Evolutionary conservation across 345 rosid species (phyloP), one percentile per base, ranked within the genome.

Genomic region (Hirschfeldia incana): DNA sequence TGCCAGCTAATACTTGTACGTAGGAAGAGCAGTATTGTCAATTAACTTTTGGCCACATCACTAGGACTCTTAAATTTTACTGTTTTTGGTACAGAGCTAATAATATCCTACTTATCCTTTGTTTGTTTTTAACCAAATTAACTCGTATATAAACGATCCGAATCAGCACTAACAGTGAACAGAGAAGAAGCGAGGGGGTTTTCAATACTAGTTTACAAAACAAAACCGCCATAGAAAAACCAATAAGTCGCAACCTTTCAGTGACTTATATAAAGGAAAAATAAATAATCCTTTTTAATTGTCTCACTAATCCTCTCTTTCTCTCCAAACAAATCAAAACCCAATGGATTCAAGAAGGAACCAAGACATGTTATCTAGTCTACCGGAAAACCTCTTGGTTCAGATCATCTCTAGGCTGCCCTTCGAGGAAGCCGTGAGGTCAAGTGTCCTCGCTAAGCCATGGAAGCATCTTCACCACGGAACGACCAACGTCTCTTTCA

Each of bases 171-270:
- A 51, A n/a, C 21, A 6, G n/a, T 10, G 49, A 51, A 51, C 57
- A 51, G 17, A 51, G 57, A 13, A 49, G 17, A n/a, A 17, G 57
- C 21, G 21, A 21, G n/a, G 57, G 8, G 57, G 12, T 46, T 13
- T 13, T 46, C 53, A 46, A 6, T 5, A 51, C 10, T 30, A 4
- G 51, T 11, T 37, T 46, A 46, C 16, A 46, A 46, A 13, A 51
- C 16, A 51, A 51, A 51, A 46, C 53, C 53, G 16, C 53, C 53
- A 46, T 46, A 13, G 53, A 51, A 15, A 15, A 73, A 30, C 26
- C 32, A 12, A 46, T 67, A 28, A 16, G 67, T 29, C 61, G 60
- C 73, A 76, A 75, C 73, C 26, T 75, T 75, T 67, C 44, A 67
- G 11, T 37, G 10, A 1, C 10, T 15, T 34, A 75, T 75, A 33